Conservation (phyloP, 352 stramenopile species). For the Phytophthora rubi region DNA sequence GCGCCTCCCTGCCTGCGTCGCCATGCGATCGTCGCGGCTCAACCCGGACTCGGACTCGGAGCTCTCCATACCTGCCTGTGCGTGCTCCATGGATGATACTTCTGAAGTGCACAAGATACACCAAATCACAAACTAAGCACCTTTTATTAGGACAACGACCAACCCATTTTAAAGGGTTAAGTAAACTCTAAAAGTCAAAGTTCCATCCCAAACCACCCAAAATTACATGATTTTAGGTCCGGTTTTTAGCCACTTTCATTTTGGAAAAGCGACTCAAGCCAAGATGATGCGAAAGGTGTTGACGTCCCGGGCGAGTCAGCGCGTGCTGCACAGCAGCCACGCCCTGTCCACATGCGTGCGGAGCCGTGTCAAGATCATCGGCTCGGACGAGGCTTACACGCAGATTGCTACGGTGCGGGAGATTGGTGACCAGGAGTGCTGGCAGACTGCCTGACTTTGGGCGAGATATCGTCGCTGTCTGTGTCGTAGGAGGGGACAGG, state of each 20-base stretch:
- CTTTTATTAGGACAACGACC: no score
- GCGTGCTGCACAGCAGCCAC: conserved; percentile 34
- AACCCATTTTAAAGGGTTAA: no score
- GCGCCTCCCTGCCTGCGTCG: conserved; percentile 58
- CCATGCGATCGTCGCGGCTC: conserved; percentile 60
- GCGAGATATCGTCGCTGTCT: neutral
- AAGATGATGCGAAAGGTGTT: conserved; percentile 54
- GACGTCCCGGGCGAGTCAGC: conserved; percentile 27
- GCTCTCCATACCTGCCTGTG: conserved; percentile 13
- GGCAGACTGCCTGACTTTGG: neutral
- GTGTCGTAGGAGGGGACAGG: conserved; percentile 55
- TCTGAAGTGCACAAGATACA: no score
- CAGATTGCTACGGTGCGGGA: conserved; percentile 65
- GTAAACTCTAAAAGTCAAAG: no score
- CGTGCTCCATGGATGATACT: no score
- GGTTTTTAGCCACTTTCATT: conserved; percentile 17
- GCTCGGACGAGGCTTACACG: conserved; percentile 76
- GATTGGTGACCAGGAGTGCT: neutral
- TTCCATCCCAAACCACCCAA: no score
- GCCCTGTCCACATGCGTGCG: conserved; percentile 43
- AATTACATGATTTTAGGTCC: neutral
- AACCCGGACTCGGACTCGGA: conserved; percentile 5
- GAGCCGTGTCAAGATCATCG: conserved; percentile 79
- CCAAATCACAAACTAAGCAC: no score
- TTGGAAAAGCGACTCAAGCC: neutral